phyloP scores from a whole-genome alignment of 2,329 filamentous ascomycete species.

The Beauveria sp. region DNA sequence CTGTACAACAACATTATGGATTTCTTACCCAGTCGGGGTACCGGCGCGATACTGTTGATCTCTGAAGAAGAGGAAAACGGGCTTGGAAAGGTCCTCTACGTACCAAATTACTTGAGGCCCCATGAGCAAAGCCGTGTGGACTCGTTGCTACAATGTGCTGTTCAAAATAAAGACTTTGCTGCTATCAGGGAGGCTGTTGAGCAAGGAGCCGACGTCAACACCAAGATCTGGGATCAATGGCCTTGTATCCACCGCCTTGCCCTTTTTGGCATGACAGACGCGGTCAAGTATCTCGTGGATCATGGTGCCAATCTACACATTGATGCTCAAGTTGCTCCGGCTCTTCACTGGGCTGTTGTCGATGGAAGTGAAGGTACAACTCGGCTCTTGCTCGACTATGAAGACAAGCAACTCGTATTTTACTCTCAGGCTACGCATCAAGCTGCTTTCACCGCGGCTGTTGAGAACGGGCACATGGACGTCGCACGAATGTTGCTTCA shows the following conservation, averaged over 20 bases:
- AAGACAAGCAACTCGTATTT: neutral
- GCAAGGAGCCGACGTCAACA: slow-evolving; percentile 5
- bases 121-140: slow-evolving; percentile 1
- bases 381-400: neutral
- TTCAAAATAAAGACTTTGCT: slow-evolving; percentile 1
- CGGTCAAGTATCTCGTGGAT: neutral
- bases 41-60: neutral
- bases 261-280: slow-evolving; percentile 4
- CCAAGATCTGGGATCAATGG: slow-evolving; percentile 9
- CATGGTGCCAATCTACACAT: slow-evolving; percentile 1
- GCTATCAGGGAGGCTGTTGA: slow-evolving; percentile 6
- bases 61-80: slow-evolving; percentile 4
- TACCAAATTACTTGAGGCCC: neutral
- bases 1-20: slow-evolving; percentile 9
- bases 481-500: neutral
- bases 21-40: neutral
- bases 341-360: neutral
- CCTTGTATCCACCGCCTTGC: slow-evolving; percentile 8
- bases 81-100: neutral
- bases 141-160: neutral
- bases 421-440: slow-evolving; percentile 1
- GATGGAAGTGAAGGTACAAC: neutral
- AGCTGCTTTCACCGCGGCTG: neutral
- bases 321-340: neutral
- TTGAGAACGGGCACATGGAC: neutral